phyloP scores from a whole-genome alignment of 345 rosid species.

The Punica granatum region DNA sequence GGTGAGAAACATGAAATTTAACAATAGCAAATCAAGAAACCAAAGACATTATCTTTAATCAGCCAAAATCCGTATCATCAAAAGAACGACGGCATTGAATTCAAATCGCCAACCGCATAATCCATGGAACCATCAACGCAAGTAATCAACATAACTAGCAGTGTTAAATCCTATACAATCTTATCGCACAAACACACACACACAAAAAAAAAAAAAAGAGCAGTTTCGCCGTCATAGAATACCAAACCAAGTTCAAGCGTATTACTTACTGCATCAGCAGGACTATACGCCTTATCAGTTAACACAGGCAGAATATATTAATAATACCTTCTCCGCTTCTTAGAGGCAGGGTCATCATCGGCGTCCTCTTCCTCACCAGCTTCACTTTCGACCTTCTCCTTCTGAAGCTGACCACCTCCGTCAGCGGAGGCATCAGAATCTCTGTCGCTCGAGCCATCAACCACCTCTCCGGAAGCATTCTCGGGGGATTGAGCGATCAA shows the following conservation, averaged over 20 bases:
- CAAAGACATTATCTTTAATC: not conserved
- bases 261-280: too few relatives aligned
- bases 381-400: slow-evolving; percentile 10
- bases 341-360: slow-evolving; percentile 37
- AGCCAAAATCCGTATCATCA: not conserved
- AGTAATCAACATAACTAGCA: not conserved
- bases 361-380: slow-evolving; percentile 4
- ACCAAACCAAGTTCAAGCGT: too few relatives aligned
- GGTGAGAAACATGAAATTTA: not conserved
- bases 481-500: slow-evolving; percentile 33
- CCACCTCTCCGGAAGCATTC: slow-evolving; percentile 12
- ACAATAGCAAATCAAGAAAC: not conserved
- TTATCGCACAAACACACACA: too few relatives aligned
- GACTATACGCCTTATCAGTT: too few relatives aligned
- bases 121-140: not conserved
- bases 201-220: too few relatives aligned
- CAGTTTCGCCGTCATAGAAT: too few relatives aligned
- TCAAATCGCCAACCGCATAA: not conserved
- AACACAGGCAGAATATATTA: too few relatives aligned
- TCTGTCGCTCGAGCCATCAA: slow-evolving; percentile 14
- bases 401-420: not conserved
- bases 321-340: slow-evolving; percentile 56
- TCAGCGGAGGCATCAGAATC: not conserved
- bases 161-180: too few relatives aligned
- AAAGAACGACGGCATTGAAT: not conserved